Conservation (phyloP, 352 stramenopile genomes). For the Phytophthora palmivora region DNA sequence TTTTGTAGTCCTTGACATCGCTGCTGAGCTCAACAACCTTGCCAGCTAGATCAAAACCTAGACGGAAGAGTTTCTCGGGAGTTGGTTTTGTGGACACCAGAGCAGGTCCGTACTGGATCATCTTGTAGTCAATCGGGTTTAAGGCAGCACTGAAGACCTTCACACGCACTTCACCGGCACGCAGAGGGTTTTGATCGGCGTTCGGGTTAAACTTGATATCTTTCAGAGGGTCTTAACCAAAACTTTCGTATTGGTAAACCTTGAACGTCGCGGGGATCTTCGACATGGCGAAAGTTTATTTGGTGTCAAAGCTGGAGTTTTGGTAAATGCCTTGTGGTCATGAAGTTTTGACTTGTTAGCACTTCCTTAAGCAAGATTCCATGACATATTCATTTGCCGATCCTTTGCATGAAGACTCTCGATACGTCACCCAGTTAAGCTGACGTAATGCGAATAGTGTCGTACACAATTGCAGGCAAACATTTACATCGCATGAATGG, state of each 20-base stretch:
- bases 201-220: slow-evolving; percentile 4
- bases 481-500: no score
- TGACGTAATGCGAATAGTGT: slow-evolving; percentile 1
- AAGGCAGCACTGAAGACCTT: slow-evolving; percentile 40
- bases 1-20: slow-evolving; percentile 32
- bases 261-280: not conserved
- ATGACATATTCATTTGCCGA: slow-evolving; percentile 2
- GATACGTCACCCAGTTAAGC: not conserved
- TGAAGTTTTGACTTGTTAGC: not conserved
- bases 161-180: slow-evolving; percentile 34
- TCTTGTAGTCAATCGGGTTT: slow-evolving; percentile 33
- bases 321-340: not conserved
- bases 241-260: slow-evolving; percentile 6
- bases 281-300: not conserved
- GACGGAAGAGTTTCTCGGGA: slow-evolving; percentile 32
- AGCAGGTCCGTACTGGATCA: slow-evolving; percentile 11
- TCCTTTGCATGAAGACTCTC: not conserved
- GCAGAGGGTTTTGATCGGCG: not conserved
- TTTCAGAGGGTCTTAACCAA: not conserved
- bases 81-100: slow-evolving; percentile 4
- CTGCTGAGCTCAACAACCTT: slow-evolving; percentile 40
- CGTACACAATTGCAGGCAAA: not conserved
- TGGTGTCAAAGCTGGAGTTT: not conserved
- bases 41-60: slow-evolving; percentile 40
- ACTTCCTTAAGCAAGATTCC: not conserved